Percentiles rank a stretch among this genome's conserved stretches.
Evolutionary conservation across 306 rosid genomes (phyloP).

Genomic region (Sphenostylis stenocarpa): DNA sequence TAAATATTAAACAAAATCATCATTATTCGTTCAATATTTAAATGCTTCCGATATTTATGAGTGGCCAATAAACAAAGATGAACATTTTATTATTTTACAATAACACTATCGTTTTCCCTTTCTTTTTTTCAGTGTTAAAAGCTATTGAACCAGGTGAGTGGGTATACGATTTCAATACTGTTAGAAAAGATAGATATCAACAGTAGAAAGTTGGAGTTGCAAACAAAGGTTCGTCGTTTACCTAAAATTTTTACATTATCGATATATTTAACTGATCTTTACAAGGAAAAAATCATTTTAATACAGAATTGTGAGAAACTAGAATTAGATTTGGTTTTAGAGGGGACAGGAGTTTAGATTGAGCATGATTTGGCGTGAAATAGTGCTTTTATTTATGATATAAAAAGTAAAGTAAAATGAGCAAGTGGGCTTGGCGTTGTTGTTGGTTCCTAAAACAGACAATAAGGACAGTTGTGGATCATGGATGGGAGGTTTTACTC

Average conservation of each 20-base stretch:
- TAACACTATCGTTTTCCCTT: neutral
- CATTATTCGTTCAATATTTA: neutral
- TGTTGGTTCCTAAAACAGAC: slow-evolving; percentile 32
- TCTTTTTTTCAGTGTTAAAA: neutral
- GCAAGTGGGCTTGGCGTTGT: slow-evolving; percentile 26
- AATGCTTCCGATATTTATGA: neutral
- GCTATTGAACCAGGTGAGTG: neutral
- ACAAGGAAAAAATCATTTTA: too few species aligned
- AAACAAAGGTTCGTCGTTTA: too few species aligned
- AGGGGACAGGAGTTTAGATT: neutral
- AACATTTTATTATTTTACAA: neutral
- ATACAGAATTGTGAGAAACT: too few species aligned
- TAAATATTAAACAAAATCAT: neutral
- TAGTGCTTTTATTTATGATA: neutral
- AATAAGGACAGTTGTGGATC: slow-evolving; percentile 17
- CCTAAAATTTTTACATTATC: too few species aligned
- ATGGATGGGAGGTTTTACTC: neutral
- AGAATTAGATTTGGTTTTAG: neutral
- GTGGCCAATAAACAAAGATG: neutral
- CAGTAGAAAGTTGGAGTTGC: neutral
- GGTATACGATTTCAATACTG: neutral
- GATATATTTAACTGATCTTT: too few species aligned
- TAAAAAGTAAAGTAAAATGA: neutral
- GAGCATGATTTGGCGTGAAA: neutral
- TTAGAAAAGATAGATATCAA: neutral